A percentile compares a stretch with the other conserved stretches of the same genome.
Evolutionary conservation across 2,329 filamentous ascomycete species (phyloP).

Genomic region (Coniella lustricola): DNA sequence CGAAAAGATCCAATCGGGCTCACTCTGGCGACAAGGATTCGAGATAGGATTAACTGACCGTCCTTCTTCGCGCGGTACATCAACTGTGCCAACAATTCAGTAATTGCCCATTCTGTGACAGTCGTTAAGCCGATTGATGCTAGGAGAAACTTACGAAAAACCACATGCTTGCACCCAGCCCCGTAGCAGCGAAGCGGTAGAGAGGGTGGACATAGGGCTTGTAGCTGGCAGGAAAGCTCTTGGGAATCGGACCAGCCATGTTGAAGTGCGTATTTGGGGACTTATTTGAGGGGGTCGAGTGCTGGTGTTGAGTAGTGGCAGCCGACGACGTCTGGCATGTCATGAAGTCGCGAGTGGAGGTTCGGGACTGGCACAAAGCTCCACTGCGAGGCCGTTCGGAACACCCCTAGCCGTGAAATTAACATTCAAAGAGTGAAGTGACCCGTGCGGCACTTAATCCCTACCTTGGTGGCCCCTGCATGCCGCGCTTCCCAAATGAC

Average conservation of each 20-base stretch:
- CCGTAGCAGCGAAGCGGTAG: constrained; percentile 81
- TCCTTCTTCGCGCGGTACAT: constrained; percentile 98
- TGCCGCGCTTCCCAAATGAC: not conserved
- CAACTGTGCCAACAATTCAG: constrained; percentile 49
- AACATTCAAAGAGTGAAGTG: no score
- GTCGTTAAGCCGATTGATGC: no score
- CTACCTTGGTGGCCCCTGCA: not conserved
- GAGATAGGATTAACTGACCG: constrained; percentile 42
- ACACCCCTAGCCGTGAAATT: no score
- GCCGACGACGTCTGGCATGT: not conserved
- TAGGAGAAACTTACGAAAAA: constrained; percentile 70
- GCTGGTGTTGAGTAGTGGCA: not conserved
- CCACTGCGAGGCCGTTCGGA: no score
- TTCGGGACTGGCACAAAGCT: not conserved
- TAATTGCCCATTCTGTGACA: not conserved
- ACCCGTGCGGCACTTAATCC: not conserved
- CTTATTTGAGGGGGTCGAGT: not conserved
- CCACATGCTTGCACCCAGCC: constrained; percentile 95
- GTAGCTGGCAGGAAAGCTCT: constrained; percentile 20
- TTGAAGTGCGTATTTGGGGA: constrained; percentile 11
- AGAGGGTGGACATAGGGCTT: constrained; percentile 47
- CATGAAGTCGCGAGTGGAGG: constrained; percentile 1
- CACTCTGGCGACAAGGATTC: not conserved
- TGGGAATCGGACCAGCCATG: constrained; percentile 27
- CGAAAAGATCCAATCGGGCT: not conserved